A percentile compares a stretch with the other conserved stretches of the same genome.
Conservation (phyloP, 139 green algal genomes). For the Zygnema circumcarinatum region DNA sequence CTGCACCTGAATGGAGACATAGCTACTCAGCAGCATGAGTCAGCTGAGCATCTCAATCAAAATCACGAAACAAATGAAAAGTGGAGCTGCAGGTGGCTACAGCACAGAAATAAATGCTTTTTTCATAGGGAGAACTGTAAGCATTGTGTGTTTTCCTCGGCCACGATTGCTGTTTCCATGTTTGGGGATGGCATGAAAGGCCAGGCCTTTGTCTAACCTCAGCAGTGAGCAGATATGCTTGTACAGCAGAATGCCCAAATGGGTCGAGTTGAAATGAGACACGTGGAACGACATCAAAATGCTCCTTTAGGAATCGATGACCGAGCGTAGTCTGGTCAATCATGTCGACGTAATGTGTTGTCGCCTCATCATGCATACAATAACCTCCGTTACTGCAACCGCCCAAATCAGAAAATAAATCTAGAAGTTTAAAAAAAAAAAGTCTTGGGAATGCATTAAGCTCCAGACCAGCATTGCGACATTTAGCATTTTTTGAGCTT, state of each 20-base stretch:
- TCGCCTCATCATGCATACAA: conserved; percentile 93
- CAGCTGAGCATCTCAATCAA: no score
- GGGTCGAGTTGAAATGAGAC: conserved; percentile 91
- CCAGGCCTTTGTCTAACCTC: no score
- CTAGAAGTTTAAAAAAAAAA: not conserved
- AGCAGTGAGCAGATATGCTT: conserved; percentile 77
- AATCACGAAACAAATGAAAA: no score
- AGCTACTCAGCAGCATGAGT: no score
- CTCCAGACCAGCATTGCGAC: not conserved
- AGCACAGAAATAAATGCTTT: no score
- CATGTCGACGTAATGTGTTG: conserved; percentile 79
- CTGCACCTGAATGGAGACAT: no score
- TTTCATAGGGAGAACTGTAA: no score
- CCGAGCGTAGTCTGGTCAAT: conserved; percentile 88
- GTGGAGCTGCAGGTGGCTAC: no score
- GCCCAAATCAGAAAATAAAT: not conserved
- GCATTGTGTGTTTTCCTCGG: no score
- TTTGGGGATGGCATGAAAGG: no score
- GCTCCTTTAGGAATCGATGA: conserved; percentile 67
- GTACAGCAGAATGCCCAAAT: conserved; percentile 87
- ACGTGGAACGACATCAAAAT: conserved; percentile 60
- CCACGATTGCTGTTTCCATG: no score
- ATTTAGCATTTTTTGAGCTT: not conserved
- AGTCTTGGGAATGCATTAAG: not conserved
- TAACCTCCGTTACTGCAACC: conserved; percentile 59